Base-by-base conservation (phyloP, 768 basidiomycete species). In the Coprinopsis marcescibilis region DNA sequence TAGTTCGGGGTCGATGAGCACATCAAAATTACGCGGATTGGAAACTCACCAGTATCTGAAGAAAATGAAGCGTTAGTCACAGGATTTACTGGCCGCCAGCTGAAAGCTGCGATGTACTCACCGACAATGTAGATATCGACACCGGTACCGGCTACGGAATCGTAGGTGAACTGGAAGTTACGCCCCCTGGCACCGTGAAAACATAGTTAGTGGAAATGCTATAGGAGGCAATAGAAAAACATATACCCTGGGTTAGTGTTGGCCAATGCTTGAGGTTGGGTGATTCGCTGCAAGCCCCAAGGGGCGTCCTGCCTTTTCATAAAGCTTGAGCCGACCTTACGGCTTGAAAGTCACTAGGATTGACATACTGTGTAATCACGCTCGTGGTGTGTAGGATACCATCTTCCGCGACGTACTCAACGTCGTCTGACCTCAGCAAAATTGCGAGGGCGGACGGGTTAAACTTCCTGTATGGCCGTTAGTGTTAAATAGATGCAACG, bases 51-150 rank as follows among this genome's bases (percentile, higher is more conserved):
- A 41, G 59, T 58, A 43, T 59, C 55, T 36, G 15, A 10, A 19
- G 20, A 8, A n/a, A n/a, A n/a, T n/a, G n/a, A n/a, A n/a, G n/a
- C n/a, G n/a, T n/a, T n/a, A n/a, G n/a, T n/a, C n/a, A n/a, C n/a
- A n/a, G n/a, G n/a, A n/a, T n/a, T n/a, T n/a, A n/a, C n/a, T n/a
- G n/a, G n/a, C n/a, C n/a, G n/a, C n/a, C n/a, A n/a, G n/a, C n/a
- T n/a, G n/a, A n/a, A n/a, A n/a, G n/a, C n/a, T n/a, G n/a, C n/a
- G n/a, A n/a, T n/a, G n/a, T 19, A 55, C 55, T 26, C 40, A 65
- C 63, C 70, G 33, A 71, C 58, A 47, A 70, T 52, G 51, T 66
- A 70, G 52, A 71, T 63, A 51, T 68, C 66, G 38, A 67, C 70
- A 26, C 65, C 67, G 3, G 45, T 29, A 3, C 59, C 57, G 12